Base-by-base conservation (phyloP, 441 rosid genomes). In the Lepidium campestre region DNA sequence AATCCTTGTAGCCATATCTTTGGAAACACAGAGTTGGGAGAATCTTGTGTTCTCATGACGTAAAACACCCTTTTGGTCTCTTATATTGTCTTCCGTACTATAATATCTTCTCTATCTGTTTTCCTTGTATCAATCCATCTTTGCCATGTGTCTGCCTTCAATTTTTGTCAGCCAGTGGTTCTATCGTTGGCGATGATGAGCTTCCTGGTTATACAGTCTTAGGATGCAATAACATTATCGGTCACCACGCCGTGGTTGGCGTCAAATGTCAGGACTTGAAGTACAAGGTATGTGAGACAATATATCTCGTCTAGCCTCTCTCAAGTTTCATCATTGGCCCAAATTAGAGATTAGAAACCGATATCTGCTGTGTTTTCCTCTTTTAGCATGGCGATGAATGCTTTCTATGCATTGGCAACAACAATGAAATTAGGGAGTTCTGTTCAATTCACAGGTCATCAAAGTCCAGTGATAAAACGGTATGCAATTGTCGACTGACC, bases 221-320 rank as follows among this genome's bases (percentile, higher is more conserved):
- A 5, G 97, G 97, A 36, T 18, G 78, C 65, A 82, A 83, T 76
- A 91, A 89, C 82, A 65, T 81, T 61, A 75, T 93, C 13, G 97
- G 96, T 55, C 84, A 91, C 74, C 89, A 91, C 68, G 85, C 97
- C 10, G 86, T 84, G 54, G 83, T 93, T 74, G 99, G 97, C 59
- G 79, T 85, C 57, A 89, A 93, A 81, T 93, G 99, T 77, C 99
- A 93, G 75, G 97, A 91, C 79, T 54, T 86, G 82, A 93, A 93
- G 75, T 93, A 89, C 80, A 72, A 86, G 97, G 99, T 87, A 34
- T 41, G 52, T 19, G n/a, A 18, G 37, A 62, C n/a, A 61, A 10
- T 0, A 56, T 59, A 70, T n/a, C 25, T 29, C 32, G 35, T 56
- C 2, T 29, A 19, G 44, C 44, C 3, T 61, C 19, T 67, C 37